These are phyloP conservation scores for Diaporthe vaccinii DNA, from an alignment of 2,329 filamentous ascomycete species.

Conservation along the genomic window DNA sequence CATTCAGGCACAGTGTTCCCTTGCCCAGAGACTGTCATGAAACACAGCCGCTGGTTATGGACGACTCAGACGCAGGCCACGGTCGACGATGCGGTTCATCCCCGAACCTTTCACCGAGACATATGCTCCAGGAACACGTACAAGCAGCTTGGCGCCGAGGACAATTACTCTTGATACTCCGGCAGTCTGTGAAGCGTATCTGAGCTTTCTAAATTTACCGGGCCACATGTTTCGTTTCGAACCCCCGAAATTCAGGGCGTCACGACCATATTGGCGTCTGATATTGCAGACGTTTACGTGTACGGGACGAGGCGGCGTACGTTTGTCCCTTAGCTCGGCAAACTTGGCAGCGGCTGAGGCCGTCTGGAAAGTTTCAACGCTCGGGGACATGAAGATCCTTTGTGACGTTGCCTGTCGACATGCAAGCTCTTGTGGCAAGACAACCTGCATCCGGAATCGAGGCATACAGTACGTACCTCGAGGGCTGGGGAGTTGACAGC, in stretches of 20 bases:
- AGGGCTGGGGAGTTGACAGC: neutral
- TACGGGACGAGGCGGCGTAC: constrained; percentile 23
- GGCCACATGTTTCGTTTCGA: constrained; percentile 29
- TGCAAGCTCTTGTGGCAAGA: constrained; percentile 16
- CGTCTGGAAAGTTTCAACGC: constrained; percentile 24
- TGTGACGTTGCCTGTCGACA: constrained; percentile 14
- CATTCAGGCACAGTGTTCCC: constrained; percentile 14
- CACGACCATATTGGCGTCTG: constrained; percentile 13
- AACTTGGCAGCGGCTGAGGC: constrained; percentile 35
- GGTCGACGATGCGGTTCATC: constrained; percentile 18
- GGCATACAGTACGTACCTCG: neutral
- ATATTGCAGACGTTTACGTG: constrained; percentile 16
- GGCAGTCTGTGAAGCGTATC: constrained; percentile 30
- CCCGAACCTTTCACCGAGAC: constrained; percentile 29
- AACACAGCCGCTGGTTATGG: constrained; percentile 25
- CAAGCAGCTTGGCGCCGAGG: constrained; percentile 27
- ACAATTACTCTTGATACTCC: constrained; percentile 31
- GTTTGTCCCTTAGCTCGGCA: constrained; percentile 25
- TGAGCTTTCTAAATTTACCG: constrained; percentile 30
- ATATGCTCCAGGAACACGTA: constrained; percentile 16
- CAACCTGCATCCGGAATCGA: neutral
- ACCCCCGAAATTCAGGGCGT: constrained; percentile 15
- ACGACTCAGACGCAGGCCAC: constrained; percentile 23
- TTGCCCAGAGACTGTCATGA: constrained; percentile 23
- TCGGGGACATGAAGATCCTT: constrained; percentile 25